These are phyloP conservation scores for Cyclostephanos tholiformis DNA, from an alignment of 108 stramenopile genomes.

Conservation along the genomic window DNA sequence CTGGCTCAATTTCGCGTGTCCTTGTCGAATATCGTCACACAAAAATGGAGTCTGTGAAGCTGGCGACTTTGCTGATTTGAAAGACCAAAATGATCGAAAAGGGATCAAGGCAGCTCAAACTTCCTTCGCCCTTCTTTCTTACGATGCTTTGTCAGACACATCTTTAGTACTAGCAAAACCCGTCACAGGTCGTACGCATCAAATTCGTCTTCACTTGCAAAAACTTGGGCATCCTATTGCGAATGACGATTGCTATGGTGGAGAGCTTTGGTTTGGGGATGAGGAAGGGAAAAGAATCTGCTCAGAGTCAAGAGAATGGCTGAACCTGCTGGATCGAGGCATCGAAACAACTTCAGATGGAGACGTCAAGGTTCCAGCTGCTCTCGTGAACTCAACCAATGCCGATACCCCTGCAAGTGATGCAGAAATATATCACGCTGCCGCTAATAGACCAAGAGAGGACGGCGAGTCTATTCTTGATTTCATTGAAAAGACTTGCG, in stretches of 20 bases:
- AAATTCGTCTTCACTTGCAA: conserved; percentile 82
- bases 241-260: conserved; percentile 92
- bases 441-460: conserved; percentile 36
- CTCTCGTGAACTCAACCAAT: conserved; percentile 33
- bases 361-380: not conserved
- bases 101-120: conserved; percentile 82
- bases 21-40: conserved; percentile 66
- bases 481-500: conserved; percentile 80
- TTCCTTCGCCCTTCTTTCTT: conserved; percentile 68
- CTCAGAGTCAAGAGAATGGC: conserved; percentile 47
- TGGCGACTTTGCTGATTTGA: conserved; percentile 60
- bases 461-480: conserved; percentile 65
- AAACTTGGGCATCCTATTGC: conserved; percentile 84
- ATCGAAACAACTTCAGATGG: not conserved
- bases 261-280: conserved; percentile 76
- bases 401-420: conserved; percentile 74
- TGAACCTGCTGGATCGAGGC: conserved; percentile 48
- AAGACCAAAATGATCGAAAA: conserved; percentile 52
- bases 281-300: conserved; percentile 47
- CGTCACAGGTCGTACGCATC: conserved; percentile 83
- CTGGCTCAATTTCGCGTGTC: conserved; percentile 80
- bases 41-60: conserved; percentile 85
- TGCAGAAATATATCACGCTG: conserved; percentile 54
- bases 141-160: conserved; percentile 68
- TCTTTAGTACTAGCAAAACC: conserved; percentile 68